These are phyloP conservation scores for Phytophthora nicotianae DNA, from an alignment of 352 stramenopile species.

Conservation along the genomic window DNA sequence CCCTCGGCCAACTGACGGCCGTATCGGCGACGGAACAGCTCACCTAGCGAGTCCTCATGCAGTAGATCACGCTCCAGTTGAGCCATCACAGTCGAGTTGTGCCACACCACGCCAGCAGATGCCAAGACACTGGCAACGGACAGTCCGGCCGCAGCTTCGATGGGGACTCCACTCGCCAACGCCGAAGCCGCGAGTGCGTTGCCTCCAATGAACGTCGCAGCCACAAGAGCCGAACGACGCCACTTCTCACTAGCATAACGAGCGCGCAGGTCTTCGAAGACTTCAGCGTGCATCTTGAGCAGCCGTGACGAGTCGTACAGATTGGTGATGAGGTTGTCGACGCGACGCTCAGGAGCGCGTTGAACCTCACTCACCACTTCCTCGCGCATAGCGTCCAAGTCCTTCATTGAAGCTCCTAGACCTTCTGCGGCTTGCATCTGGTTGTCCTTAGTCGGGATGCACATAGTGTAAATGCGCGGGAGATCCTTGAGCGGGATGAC, in stretches of 20 bases:
- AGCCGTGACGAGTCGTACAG: constrained; percentile 93
- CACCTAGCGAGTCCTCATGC: constrained; percentile 86
- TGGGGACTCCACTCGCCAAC: constrained; percentile 76
- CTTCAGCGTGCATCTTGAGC: constrained; percentile 95
- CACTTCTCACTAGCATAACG: constrained; percentile 83
- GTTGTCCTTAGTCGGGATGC: constrained; percentile 90
- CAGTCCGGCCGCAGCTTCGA: constrained; percentile 85
- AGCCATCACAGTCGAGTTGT: constrained; percentile 87
- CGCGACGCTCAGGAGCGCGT: constrained; percentile 95
- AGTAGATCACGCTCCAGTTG: constrained; percentile 89
- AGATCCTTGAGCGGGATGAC: constrained; percentile 99
- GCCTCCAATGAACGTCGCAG: constrained; percentile 65
- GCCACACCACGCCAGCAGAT: constrained; percentile 88
- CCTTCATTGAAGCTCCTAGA: constrained; percentile 85
- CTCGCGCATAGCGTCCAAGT: constrained; percentile 96
- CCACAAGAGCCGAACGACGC: constrained; percentile 71
- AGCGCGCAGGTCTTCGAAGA: constrained; percentile 84
- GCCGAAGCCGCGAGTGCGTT: constrained; percentile 78
- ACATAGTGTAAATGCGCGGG: constrained; percentile 99
- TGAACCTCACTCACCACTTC: constrained; percentile 98
- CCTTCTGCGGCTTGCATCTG: constrained; percentile 54
- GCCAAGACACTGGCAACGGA: constrained; percentile 80
- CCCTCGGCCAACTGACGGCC: constrained; percentile 94
- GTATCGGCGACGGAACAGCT: constrained; percentile 94
- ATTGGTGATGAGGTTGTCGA: constrained; percentile 99